Evolutionary conservation across 768 basidiomycete species (phyloP).

Genomic region (Russula sp.): DNA sequence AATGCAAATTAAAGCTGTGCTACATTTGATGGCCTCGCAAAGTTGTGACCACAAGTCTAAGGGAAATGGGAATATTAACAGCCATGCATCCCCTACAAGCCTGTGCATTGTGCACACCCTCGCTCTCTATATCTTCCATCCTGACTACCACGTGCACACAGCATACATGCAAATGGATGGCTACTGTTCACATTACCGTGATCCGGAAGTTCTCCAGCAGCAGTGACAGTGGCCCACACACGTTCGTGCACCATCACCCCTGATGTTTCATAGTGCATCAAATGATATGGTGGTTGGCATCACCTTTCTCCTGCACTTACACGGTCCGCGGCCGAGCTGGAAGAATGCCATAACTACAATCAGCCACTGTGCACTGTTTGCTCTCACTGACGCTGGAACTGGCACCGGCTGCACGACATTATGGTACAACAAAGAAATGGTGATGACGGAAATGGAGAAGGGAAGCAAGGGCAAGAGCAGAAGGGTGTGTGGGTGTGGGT

Average conservation of each 20-base stretch:
- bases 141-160: constrained; percentile 14
- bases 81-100: background rate
- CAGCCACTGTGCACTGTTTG: constrained; percentile 14
- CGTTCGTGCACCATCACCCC: background rate
- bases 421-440: background rate
- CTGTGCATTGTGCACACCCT: constrained; percentile 17
- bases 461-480: background rate
- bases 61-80: background rate
- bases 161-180: constrained; percentile 26
- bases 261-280: constrained; percentile 23
- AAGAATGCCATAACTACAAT: constrained; percentile 20
- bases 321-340: background rate
- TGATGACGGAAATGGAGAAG: background rate
- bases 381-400: background rate
- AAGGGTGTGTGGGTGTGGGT: no score
- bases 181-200: background rate
- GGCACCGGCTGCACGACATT: background rate
- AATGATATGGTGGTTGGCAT: constrained; percentile 24
- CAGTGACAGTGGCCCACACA: background rate
- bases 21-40: no score
- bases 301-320: constrained; percentile 21
- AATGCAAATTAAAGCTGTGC: no score
- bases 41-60: background rate
- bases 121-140: constrained; percentile 8
- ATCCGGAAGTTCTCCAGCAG: background rate